Evolutionary conservation across 106 monocot genomes (phyloP), one percentile per base, ranked within the genome.

Genomic region (Cymbidium sinense): DNA sequence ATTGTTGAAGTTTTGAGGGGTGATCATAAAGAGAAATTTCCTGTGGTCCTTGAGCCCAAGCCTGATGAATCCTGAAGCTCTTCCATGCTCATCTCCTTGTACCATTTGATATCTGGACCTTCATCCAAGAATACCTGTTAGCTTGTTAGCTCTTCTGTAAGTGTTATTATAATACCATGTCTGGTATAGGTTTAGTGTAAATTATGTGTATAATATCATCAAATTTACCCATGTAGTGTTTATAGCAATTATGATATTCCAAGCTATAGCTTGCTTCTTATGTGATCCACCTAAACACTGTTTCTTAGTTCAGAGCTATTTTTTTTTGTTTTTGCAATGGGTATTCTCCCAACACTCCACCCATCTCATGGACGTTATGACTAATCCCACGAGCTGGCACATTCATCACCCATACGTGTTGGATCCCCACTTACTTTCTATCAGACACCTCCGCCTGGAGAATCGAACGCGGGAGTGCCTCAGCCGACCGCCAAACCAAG

Each of bases 1-100:
- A 91, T 82, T 2, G 86, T 98, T 15, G 96, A 98, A 82, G 91
- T 98, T 28, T 70, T 98, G 50, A 88, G 94, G 19, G 96, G 90
- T 34, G 94, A 98, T 80, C 89, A 92, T 20, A 94, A 94, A 81
- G 94, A 98, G 88, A 98, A 98, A 73, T 41, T 98, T 31, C 85
- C 89, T n/a, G 96, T 98, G 23, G 84, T 98, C 20, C 91, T 98
- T 18, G 96, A 98, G 78, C 91, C 96, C 61, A 98, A 98, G 85
- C 81, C 94, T 27, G 94, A 98, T 70, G 94, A 98, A 50, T 80
- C 92, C 47, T 89, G 81, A 71, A n/a, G n/a, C n/a, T n/a, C n/a
- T n/a, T 36, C 8, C 30, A 34, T 34, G 23, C 33, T 33, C 70
- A 15, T 70, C 37, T 39, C 37, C 37, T 4, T 39, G 37, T 39